Evolutionary conservation across 1,284 basidiomycete genomes (phyloP).

Genomic region (Apiotrichum sp.): DNA sequence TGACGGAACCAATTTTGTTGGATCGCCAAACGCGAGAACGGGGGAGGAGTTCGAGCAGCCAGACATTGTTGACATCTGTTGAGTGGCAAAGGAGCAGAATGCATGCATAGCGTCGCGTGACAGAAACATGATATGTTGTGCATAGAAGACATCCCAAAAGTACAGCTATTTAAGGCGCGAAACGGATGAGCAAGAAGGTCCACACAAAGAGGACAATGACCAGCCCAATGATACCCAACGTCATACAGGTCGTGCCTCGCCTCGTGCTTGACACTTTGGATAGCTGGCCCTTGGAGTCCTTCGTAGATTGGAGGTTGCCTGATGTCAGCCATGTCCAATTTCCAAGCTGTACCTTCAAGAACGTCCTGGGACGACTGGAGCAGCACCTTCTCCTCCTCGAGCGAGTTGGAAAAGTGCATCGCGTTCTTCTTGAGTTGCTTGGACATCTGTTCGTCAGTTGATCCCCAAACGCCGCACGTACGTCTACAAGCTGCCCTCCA

Average conservation of each 20-base stretch:
- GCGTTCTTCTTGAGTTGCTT: constrained; percentile 46
- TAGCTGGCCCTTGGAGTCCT: constrained; percentile 39
- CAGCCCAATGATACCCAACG: constrained; percentile 36
- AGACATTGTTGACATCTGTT: too few relatives aligned
- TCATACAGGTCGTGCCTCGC: constrained; percentile 46
- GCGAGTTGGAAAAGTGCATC: constrained; percentile 43
- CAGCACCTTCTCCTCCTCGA: constrained; percentile 46
- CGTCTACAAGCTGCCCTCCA: constrained; percentile 45
- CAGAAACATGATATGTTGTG: too few relatives aligned
- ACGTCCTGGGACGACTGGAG: constrained; percentile 40
- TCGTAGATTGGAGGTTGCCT: constrained; percentile 42
- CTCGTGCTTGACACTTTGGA: constrained; percentile 40
- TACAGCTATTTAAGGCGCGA: constrained; percentile 21
- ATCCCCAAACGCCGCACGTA: constrained; percentile 19
- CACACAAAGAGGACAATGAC: constrained; percentile 46
- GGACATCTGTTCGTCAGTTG: constrained; percentile 39
- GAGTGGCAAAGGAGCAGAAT: too few relatives aligned
- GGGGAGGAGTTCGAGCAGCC: too few relatives aligned
- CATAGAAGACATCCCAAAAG: too few relatives aligned
- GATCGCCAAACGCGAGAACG: too few relatives aligned
- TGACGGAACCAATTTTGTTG: too few relatives aligned
- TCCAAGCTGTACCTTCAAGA: constrained; percentile 34
- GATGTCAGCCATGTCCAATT: background rate
- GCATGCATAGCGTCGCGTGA: too few relatives aligned
- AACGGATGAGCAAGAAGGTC: constrained; percentile 48